Base-by-base conservation (phyloP, 257 asterid species). In the Forsythia suspensa region DNA sequence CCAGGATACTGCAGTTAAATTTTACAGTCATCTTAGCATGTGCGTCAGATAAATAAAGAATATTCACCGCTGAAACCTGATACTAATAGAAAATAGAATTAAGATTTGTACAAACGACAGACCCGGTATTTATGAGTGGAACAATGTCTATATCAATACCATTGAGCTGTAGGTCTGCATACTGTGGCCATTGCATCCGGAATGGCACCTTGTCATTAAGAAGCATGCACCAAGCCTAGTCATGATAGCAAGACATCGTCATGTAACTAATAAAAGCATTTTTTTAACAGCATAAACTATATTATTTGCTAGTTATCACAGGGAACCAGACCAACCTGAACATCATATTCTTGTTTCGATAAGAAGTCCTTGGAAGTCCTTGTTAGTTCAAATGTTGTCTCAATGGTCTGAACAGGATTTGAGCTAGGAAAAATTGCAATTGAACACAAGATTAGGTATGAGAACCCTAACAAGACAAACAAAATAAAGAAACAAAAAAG, bases 101-200 rank as follows among this genome's bases (percentile, higher is more conserved):
- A 34, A 37, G 57, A 52, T 40, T 65, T 12, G 13, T 68, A 44
- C 52, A 44, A 44, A 43, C 34, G 34, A 29, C 34, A 29, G 11
- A 43, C 3, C 52, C 52, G 4, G 12, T 44, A 12, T 15, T 37
- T 65, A 70, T 75, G 34, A 48, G n/a, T 75, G 48, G 43, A 72
- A 59, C 24, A 73, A 66, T 72, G 79, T 71, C 61, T 74, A 80
- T 66, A 79, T 41, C 87, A 81, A 29, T 92, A 95, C 99, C 97
- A 85, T 95, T 95, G 83, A 95, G 88, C 88, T 91, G 97, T 71
- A 95, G 88, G 79, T 93, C 98, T 15, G 97, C 97, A 84, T 91
- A 85, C 46, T 90, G 97, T 77, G 97, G 98, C 98, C 98, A 95
- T 84, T 93, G 98, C 97, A 94, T 92, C 88, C 97, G 88, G 82